A percentile compares a stretch with the other conserved stretches of the same genome.
phyloP scores from a whole-genome alignment of 345 rosid species.

The Gossypium mustelinum region DNA sequence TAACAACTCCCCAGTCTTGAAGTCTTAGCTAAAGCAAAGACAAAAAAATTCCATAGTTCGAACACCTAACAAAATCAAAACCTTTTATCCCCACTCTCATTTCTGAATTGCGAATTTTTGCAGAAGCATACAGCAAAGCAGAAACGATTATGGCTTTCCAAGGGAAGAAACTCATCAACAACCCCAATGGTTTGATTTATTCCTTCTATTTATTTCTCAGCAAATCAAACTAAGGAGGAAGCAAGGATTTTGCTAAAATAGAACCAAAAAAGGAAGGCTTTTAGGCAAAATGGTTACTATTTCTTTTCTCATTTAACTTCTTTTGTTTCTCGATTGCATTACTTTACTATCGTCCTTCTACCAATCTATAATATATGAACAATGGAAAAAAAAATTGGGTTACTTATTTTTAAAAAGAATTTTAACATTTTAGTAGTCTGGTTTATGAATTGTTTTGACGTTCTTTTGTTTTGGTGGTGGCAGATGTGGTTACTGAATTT shows the following conservation, averaged over 20 bases:
- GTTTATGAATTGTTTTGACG: background rate
- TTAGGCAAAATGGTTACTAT: background rate
- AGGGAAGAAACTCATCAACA: constrained; percentile 86
- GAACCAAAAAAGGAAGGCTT: background rate
- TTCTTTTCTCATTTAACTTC: background rate
- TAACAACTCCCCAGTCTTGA: too few species aligned
- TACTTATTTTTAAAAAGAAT: background rate
- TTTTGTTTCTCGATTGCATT: background rate
- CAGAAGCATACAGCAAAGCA: background rate
- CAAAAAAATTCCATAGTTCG: too few species aligned
- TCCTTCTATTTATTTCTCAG: constrained; percentile 1
- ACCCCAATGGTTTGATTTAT: constrained; percentile 64
- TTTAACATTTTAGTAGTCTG: too few species aligned
- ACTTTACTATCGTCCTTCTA: background rate
- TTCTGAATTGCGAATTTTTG: background rate
- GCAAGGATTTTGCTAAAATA: background rate
- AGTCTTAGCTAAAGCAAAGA: too few species aligned
- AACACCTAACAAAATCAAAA: background rate
- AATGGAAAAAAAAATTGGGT: background rate
- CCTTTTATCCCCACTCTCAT: background rate
- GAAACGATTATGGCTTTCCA: constrained; percentile 54
- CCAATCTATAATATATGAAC: background rate
- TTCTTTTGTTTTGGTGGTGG: constrained; percentile 19
- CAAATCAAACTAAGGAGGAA: too few species aligned
- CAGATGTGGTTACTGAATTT: constrained; percentile 91